Evolutionary conservation across 2,329 filamentous ascomycete species (phyloP), one percentile per base, ranked within the genome.

Genomic region (Dactylellina leptospora): DNA sequence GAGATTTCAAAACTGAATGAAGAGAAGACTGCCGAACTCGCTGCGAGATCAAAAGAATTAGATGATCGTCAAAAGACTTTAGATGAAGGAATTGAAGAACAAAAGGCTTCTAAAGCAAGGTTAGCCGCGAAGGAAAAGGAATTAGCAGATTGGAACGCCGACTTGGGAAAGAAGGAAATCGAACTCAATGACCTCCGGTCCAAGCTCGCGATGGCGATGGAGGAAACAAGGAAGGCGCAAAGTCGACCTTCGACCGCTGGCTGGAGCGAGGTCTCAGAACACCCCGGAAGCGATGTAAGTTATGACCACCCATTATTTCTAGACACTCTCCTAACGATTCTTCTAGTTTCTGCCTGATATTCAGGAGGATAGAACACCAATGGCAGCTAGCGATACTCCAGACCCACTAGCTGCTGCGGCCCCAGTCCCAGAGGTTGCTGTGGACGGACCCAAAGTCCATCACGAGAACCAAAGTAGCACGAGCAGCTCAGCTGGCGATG

Each of bases 201-300:
- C 16, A 71, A 71, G 23, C 33, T 71, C 22, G 25, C 30, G 8
- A 8, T 45, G 18, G 58, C 58, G 3, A 63, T 71, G 66, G 66
- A 71, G 25, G 66, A 71, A 23, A 9, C 63, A 4, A 42, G 45
- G n/a, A 63, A 62, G 36, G 27, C 59, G 11, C 50, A 62, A 13
- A 71, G 66, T 22, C 66, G 66, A 23, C 66, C 66, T n/a, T 71
- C 66, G 13, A 71, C 66, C 16, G 42, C 66, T 23, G 28, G 66
- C 10, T 44, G 47, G n/a, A 71, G 58, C 25, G 66, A 63, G 38
- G 25, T 18, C 36, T 50, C 58, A 27, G 66, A 71, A 48, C 54
- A 50, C 2, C 18, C 66, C n/a, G 25, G 30, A 16, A 63, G 44
- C 22, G 58, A 53, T 20, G 58, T 63, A 62, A 63, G 66, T 45